These are phyloP conservation scores for Diaporthe citrichinensis DNA, from an alignment of 2,329 filamentous ascomycete species.

Conservation along the genomic window DNA sequence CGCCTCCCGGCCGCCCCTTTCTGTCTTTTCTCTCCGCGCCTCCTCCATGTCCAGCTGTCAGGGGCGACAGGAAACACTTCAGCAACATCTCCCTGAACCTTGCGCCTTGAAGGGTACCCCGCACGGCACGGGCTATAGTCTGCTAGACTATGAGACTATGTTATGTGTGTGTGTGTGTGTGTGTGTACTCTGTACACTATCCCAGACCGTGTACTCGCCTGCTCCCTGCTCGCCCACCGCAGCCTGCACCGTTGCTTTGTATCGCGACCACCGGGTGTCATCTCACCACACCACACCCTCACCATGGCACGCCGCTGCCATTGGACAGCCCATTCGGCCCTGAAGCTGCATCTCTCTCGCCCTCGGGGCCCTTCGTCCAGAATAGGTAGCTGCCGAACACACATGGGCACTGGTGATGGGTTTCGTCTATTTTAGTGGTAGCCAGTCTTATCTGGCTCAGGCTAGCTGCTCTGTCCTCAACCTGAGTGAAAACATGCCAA, in stretches of 20 bases:
- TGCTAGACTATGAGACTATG: background rate
- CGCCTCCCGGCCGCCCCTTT: conserved; percentile 17
- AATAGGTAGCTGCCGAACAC: conserved; percentile 13
- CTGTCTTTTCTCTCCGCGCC: background rate
- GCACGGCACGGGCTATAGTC: background rate
- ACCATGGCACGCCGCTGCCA: background rate
- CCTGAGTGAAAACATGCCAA: conserved; percentile 19
- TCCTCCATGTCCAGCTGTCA: conserved; percentile 12
- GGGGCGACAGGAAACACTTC: conserved; percentile 14
- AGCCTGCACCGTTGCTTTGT: conserved; percentile 11
- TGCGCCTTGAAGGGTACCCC: conserved; percentile 24
- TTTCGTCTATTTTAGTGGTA: conserved; percentile 32
- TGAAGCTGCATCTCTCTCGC: background rate
- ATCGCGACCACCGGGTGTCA: conserved; percentile 10
- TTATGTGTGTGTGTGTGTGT: background rate
- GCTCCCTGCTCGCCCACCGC: background rate
- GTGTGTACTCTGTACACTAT: background rate
- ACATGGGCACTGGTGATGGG: conserved; percentile 11
- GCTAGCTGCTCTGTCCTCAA: background rate
- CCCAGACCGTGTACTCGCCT: background rate
- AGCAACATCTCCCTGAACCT: conserved; percentile 11
- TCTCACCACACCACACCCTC: conserved; percentile 26
- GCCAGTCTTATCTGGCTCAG: conserved; percentile 22
- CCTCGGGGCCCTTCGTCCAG: background rate
- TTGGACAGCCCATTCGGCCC: conserved; percentile 7